Evolutionary conservation across 2,329 filamentous ascomycete genomes (phyloP), one percentile per base, ranked within the genome.

Genomic region (Aureobasidium sp.): DNA sequence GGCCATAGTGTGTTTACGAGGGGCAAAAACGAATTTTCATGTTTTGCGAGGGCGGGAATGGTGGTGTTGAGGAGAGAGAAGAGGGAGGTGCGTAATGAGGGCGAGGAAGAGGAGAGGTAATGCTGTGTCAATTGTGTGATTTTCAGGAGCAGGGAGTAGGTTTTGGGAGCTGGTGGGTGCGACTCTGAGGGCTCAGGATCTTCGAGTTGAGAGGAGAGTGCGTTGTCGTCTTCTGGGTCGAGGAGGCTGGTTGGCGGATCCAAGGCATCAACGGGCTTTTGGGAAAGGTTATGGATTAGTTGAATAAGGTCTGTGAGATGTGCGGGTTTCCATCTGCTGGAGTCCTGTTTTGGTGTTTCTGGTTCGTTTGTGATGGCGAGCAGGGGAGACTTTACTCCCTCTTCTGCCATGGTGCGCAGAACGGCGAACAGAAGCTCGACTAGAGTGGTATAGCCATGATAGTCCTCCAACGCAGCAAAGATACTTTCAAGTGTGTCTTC

Each of bases 1-100:
- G 92, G 91, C 93, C 93, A 99, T 8, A 97, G 79, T 3, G 88
- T 87, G 73, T 97, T 94, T 67, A 97, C 85, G 0, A 97, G 81
- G 0, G 94, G 94, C 1, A 99, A 76, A 71, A 96, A 97, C 0
- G 85, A 84, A 64, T 92, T 86, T 70, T 96, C 89, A 66, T 97
- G 86, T 3, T 79, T 80, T 0, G 88, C 83, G 3, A 99, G 82
- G 0, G 89, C 81, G 0, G 87, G 83, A 5, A 88, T 82, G 3
- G 91, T 87, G 0, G 86, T 90, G 29, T 82, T 78, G 14, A 97
- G 82, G 6, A 97, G 84, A 17, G 85, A 82, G 11, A 99, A 83
- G 3, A 99, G 81, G 0, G 88, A 90, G 33, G 85, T 85, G 44
- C 93, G 86, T 9, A 99, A 81, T 12, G 85, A 83, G 0, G 92